These are phyloP conservation scores for Ogataea pignaliae DNA, from an alignment of 805 yeast species.

Conservation along the genomic window DNA sequence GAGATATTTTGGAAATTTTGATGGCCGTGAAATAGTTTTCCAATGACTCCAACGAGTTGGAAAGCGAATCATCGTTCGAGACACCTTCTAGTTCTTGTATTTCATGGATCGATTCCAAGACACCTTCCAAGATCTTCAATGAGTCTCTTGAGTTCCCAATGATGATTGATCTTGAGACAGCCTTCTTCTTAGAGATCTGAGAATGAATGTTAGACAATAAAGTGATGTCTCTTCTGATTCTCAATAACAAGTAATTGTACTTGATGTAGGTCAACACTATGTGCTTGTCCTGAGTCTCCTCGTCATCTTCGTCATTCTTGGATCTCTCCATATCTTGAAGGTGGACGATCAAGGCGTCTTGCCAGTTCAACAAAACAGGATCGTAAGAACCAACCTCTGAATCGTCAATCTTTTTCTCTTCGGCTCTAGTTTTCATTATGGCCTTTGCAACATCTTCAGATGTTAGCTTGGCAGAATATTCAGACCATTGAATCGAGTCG, in stretches of 20 bases:
- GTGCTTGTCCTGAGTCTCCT: slow-evolving; percentile 64
- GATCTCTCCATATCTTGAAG: slow-evolving; percentile 46
- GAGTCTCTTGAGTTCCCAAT: slow-evolving; percentile 37
- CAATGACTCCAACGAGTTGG: slow-evolving; percentile 48
- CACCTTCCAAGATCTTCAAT: slow-evolving; percentile 45
- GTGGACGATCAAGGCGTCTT: slow-evolving; percentile 61
- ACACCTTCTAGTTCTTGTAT: slow-evolving; percentile 88
- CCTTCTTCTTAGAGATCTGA: slow-evolving; percentile 15
- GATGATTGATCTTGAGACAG: slow-evolving; percentile 20
- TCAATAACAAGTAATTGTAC: slow-evolving; percentile 59
- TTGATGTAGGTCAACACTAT: slow-evolving; percentile 71
- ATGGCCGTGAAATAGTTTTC: slow-evolving; percentile 41
- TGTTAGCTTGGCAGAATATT: slow-evolving; percentile 53
- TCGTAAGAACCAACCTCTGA: slow-evolving; percentile 50
- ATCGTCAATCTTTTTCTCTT: slow-evolving; percentile 29
- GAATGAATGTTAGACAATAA: slow-evolving; percentile 34
- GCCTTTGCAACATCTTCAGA: slow-evolving; percentile 71
- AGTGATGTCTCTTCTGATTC: slow-evolving; percentile 66
- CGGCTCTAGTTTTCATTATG: slow-evolving; percentile 38
- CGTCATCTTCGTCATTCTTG: slow-evolving; percentile 40
- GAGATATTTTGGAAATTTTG: slow-evolving; percentile 42
- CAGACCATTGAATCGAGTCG: slow-evolving; percentile 43
- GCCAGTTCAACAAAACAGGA: slow-evolving; percentile 57
- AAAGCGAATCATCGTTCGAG: slow-evolving; percentile 71
- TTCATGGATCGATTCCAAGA: slow-evolving; percentile 50